Evolutionary conservation across 441 rosid species (phyloP).

Genomic region (Bocquillonia castaneifolia): DNA sequence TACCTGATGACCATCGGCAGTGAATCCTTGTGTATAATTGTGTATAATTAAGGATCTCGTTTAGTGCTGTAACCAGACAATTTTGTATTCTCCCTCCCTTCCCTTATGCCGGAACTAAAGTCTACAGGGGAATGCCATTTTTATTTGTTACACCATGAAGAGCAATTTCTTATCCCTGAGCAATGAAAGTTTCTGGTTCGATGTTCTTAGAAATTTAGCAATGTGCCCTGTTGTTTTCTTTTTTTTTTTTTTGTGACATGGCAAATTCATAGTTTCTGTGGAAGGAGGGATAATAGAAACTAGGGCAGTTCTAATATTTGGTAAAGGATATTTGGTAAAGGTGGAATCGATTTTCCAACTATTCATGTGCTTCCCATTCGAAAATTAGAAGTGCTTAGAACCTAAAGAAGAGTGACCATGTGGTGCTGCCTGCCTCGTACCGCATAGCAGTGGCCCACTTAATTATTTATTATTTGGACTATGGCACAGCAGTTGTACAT

Average conservation of each 20-base stretch:
- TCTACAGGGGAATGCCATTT: background rate
- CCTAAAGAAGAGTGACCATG: background rate
- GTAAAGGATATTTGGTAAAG: too few species aligned
- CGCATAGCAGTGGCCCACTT: too few species aligned
- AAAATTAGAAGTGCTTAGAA: background rate
- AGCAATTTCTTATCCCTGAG: background rate
- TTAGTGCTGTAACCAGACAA: background rate
- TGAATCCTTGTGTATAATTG: slow-evolving; percentile 31
- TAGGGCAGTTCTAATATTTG: too few species aligned
- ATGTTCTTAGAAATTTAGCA: too few species aligned
- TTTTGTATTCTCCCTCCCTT: background rate
- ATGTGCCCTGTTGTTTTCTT: too few species aligned
- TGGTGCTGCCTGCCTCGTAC: background rate
- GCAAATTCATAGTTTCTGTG: background rate
- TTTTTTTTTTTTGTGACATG: background rate
- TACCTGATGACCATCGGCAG: slow-evolving; percentile 79
- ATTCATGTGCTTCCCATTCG: background rate
- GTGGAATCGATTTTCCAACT: background rate
- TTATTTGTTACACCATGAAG: background rate
- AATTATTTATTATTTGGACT: too few species aligned
- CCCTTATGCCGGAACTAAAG: background rate
- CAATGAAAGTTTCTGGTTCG: background rate
- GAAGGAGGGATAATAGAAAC: background rate
- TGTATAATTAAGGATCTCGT: slow-evolving; percentile 19
- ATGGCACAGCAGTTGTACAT: background rate